Base-by-base conservation (phyloP, 345 rosid species). In the Melaleuca alternifolia region DNA sequence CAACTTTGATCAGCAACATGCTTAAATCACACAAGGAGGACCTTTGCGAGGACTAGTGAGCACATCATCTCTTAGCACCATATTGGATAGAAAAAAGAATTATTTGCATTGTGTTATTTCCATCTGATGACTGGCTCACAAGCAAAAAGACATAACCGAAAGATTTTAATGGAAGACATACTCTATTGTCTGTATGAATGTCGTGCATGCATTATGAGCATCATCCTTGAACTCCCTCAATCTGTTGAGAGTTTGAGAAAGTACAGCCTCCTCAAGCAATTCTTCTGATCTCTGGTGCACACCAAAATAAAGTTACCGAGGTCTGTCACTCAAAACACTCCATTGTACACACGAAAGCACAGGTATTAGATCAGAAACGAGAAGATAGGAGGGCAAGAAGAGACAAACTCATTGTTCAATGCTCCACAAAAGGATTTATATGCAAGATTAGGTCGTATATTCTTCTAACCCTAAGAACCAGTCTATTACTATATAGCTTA, bases 261-360 rank as follows among this genome's bases (percentile, higher is more conserved):
- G 98, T 82, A 93, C 87, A 84, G 92, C 99, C 94, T 97, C 99
- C 90, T 96, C 99, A 24, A 94, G 96, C 90, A 96, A 89, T 90
- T 97, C 99, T 88, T 95, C 99, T 14, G 99, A 97, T 93, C 92
- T 95, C 99, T 97, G 98, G 87, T 87, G 84, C 41, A 89, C 53
- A 90, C 50, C n/a, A 89, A 83, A 50, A 53, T 23, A 51, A 30
- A 37, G 7, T 71, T 71, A 18, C 33, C 12, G 16, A 65, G 79
- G 79, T 71, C 26, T 0, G 1, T 71, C 46, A 37, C 48, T 37
- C 81, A 71, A 71, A 71, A 37, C 46, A 71, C 24, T 71, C 81
- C 81, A 37, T 37, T 71, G 48, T 71, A 71, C 81, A 48, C 81
- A 18, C 37, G 48, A 37, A 71, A 71, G 81, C 81, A 71, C 79